phyloP scores from a whole-genome alignment of 441 rosid species.

The Populus trichocarpa region DNA sequence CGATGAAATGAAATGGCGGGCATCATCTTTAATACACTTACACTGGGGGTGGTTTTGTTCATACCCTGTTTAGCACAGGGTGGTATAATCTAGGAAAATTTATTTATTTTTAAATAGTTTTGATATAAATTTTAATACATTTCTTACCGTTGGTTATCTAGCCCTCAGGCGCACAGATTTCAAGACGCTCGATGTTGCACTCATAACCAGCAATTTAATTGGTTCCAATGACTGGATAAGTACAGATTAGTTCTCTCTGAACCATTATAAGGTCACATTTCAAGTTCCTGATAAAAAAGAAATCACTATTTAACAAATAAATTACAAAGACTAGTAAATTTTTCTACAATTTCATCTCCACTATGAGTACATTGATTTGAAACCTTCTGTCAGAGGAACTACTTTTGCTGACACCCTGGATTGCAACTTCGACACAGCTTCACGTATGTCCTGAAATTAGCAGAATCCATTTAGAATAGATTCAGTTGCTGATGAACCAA shows the following conservation, averaged over 20 bases:
- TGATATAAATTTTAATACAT: no score
- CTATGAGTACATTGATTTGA: conserved; percentile 60
- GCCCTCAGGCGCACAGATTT: no score
- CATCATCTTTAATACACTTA: no score
- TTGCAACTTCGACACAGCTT: conserved; percentile 72
- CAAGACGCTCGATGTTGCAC: no score
- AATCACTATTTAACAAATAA: neutral
- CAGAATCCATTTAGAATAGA: neutral
- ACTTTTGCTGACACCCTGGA: conserved; percentile 78
- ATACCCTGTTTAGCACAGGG: no score
- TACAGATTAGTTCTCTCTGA: no score
- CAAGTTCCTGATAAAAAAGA: neutral
- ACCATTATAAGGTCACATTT: neutral
- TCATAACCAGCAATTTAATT: no score
- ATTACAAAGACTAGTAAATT: neutral
- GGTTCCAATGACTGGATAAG: no score
- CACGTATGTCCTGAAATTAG: conserved; percentile 69
- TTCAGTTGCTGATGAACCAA: neutral
- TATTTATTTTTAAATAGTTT: no score
- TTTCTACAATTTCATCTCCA: neutral
- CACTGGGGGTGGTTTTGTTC: no score
- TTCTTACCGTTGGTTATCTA: no score
- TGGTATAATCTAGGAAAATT: no score
- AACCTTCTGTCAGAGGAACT: conserved; percentile 84
- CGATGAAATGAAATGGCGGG: neutral